phyloP scores from a whole-genome alignment of 2,329 filamentous ascomycete genomes.

The Diaporthe sp. region DNA sequence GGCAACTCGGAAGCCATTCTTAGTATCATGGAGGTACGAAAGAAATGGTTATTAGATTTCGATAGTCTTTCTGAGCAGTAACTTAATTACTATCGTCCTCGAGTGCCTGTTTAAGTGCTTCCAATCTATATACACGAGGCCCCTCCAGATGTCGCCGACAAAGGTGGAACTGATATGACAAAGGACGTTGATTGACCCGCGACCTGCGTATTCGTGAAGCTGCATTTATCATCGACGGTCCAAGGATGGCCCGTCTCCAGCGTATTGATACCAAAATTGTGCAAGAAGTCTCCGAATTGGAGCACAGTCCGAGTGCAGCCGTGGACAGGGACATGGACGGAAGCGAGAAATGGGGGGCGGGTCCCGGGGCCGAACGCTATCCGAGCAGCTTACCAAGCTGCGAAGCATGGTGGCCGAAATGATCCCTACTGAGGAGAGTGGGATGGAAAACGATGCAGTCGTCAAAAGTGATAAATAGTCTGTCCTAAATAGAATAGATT shows the following conservation, averaged over 20 bases:
- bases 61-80: background rate
- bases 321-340: background rate
- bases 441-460: background rate
- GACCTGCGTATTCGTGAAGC: background rate
- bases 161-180: background rate
- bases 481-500: fast-evolving
- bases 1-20: conserved; percentile 17
- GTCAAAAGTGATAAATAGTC: background rate
- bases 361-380: background rate
- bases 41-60: no score
- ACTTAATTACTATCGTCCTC: no score
- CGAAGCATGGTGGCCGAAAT: background rate
- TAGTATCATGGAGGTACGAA: no score
- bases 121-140: background rate
- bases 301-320: background rate
- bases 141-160: background rate
- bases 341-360: background rate
- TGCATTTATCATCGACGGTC: background rate
- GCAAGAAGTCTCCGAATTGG: conserved; percentile 5
- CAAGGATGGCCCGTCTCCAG: background rate
- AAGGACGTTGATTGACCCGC: no score
- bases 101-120: background rate
- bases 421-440: background rate
- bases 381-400: background rate
- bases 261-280: background rate